phyloP scores from a whole-genome alignment of 1,284 basidiomycete genomes.

The Boletus semigastroideus region DNA sequence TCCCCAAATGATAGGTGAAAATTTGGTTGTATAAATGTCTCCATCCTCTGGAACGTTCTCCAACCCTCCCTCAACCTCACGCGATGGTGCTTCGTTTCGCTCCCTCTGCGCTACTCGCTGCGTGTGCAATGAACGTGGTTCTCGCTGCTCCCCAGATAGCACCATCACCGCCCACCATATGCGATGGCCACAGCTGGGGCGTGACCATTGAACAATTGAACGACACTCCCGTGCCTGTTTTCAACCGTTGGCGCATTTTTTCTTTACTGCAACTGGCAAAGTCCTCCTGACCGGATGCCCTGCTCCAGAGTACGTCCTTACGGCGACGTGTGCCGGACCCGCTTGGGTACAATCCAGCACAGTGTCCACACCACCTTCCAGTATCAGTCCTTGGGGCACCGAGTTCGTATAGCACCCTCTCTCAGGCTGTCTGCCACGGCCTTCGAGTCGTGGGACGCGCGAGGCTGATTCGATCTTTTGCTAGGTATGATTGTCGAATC shows the following conservation, averaged over 20 bases:
- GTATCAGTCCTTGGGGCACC: constrained; percentile 7
- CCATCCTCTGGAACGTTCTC: not conserved
- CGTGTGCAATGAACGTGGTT: not conserved
- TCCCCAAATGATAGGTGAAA: not conserved
- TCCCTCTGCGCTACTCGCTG: constrained; percentile 1
- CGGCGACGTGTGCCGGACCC: constrained; percentile 7
- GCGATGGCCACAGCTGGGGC: constrained; percentile 15
- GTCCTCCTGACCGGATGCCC: not conserved
- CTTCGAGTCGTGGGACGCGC: not conserved
- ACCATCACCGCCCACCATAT: constrained; percentile 4
- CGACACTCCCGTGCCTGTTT: constrained; percentile 6
- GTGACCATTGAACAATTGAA: constrained; percentile 10
- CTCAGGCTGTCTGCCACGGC: not conserved
- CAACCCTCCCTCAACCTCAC: not conserved
- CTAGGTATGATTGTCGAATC: constrained; percentile 18
- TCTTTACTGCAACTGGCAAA: not conserved
- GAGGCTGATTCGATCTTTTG: not conserved
- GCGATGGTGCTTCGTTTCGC: constrained; percentile 10
- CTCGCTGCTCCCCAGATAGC: constrained; percentile 1
- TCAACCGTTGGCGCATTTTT: constrained; percentile 12
- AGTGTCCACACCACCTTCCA: constrained; percentile 14
- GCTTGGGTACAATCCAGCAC: constrained; percentile 20
- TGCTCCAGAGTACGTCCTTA: constrained; percentile 11
- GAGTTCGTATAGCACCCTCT: constrained; percentile 9
- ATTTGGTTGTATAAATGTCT: constrained; percentile 14